These are phyloP conservation scores for Blastobotrys mokoenaii DNA, from an alignment of 805 yeast species.

Conservation along the genomic window DNA sequence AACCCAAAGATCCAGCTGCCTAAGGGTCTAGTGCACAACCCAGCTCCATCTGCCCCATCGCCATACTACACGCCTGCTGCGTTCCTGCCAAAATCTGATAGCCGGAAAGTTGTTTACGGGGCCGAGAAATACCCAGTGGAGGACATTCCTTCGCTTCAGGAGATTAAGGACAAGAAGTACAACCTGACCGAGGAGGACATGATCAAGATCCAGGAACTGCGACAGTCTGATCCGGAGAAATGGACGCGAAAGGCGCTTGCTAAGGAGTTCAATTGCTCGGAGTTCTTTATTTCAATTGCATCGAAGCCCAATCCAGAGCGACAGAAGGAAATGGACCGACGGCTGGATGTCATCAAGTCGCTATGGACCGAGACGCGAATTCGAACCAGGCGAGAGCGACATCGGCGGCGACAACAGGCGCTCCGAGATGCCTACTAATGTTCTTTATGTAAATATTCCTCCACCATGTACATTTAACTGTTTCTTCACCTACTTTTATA, in stretches of 20 bases:
- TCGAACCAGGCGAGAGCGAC: constrained; percentile 47
- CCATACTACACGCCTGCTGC: constrained; percentile 55
- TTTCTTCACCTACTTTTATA: too few species aligned
- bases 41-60: constrained; percentile 57
- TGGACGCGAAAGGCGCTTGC: constrained; percentile 63
- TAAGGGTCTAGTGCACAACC: constrained; percentile 51
- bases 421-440: constrained; percentile 41
- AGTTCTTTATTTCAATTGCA: constrained; percentile 45
- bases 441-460: background rate
- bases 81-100: constrained; percentile 56
- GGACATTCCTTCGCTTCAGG: constrained; percentile 30
- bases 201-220: constrained; percentile 46
- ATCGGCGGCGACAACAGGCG: constrained; percentile 56
- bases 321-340: constrained; percentile 36
- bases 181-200: constrained; percentile 51
- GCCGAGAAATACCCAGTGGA: constrained; percentile 16
- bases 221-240: constrained; percentile 47
- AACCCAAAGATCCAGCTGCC: constrained; percentile 52
- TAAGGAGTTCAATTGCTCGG: constrained; percentile 45
- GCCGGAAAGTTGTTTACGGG: constrained; percentile 37
- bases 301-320: constrained; percentile 34
- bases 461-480: background rate
- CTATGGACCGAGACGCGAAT: constrained; percentile 42
- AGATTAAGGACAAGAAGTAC: constrained; percentile 37
- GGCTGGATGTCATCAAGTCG: constrained; percentile 38